phyloP scores from a whole-genome alignment of 1,139 yeast species.

The Kodamaea anthophila region DNA sequence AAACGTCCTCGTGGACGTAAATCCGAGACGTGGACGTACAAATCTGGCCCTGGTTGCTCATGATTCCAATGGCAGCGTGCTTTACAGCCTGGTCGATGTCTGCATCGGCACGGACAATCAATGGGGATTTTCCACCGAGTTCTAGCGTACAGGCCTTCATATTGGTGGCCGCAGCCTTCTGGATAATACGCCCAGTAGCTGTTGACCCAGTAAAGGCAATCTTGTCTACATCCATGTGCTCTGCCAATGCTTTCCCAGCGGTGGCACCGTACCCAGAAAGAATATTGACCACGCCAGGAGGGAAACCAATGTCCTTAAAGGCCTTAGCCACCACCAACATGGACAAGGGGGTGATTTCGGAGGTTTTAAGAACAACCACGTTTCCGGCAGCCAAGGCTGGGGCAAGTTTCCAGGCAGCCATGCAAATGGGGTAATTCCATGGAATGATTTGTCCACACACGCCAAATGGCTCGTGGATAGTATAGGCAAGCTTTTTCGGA shows the following conservation, averaged over 20 bases:
- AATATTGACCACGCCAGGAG: slow-evolving; percentile 63
- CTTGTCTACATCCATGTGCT: slow-evolving; percentile 52
- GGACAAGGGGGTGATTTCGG: slow-evolving; percentile 63
- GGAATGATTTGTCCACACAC: slow-evolving; percentile 76
- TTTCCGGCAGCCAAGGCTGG: slow-evolving; percentile 69
- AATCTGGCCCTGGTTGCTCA: slow-evolving; percentile 61
- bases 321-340: slow-evolving; percentile 49
- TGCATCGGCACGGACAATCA: slow-evolving; percentile 64
- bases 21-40: slow-evolving; percentile 44
- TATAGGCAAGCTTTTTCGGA: slow-evolving; percentile 64
- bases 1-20: slow-evolving; percentile 37
- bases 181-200: slow-evolving; percentile 57
- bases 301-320: slow-evolving; percentile 62
- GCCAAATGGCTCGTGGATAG: slow-evolving; percentile 76
- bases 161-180: slow-evolving; percentile 52
- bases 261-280: slow-evolving; percentile 51
- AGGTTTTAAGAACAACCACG: slow-evolving; percentile 56
- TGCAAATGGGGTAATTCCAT: slow-evolving; percentile 56
- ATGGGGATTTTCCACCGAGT: slow-evolving; percentile 89
- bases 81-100: slow-evolving; percentile 76
- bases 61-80: slow-evolving; percentile 81
- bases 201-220: slow-evolving; percentile 65
- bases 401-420: slow-evolving; percentile 58
- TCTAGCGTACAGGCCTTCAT: slow-evolving; percentile 78
- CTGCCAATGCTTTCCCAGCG: slow-evolving; percentile 55